Evolutionary conservation across 2,329 filamentous ascomycete species (phyloP).

Genomic region (Exutisphaerella laricina): DNA sequence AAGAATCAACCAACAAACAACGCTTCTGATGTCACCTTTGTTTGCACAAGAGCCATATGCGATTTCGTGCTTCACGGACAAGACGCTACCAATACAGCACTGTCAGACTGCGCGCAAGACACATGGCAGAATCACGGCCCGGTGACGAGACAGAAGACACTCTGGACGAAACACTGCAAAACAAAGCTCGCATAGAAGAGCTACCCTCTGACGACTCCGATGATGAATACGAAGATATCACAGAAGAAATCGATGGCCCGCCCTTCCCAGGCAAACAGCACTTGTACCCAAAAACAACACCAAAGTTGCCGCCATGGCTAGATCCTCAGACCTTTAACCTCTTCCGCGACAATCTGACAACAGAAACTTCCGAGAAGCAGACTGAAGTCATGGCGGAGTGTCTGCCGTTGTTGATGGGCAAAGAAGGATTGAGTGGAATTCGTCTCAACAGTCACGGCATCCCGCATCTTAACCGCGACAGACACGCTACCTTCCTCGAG

Average conservation of each 20-base stretch:
- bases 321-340: constrained; percentile 22
- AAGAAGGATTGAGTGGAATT: constrained; percentile 40
- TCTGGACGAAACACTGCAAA: constrained; percentile 27
- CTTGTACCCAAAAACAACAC: constrained; percentile 8
- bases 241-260: constrained; percentile 18
- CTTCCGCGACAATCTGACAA: constrained; percentile 24
- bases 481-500: constrained; percentile 58
- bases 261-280: constrained; percentile 27
- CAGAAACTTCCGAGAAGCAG: constrained; percentile 23
- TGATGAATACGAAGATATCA: constrained; percentile 21
- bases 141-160: constrained; percentile 23
- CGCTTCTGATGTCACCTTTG: constrained; percentile 14
- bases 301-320: constrained; percentile 25
- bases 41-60: constrained; percentile 10
- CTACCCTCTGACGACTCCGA: constrained; percentile 27
- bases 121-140: constrained; percentile 6
- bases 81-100: background rate
- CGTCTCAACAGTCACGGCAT: constrained; percentile 63
- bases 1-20: constrained; percentile 12
- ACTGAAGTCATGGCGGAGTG: constrained; percentile 23
- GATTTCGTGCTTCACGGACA: constrained; percentile 7
- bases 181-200: constrained; percentile 30
- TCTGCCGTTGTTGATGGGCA: constrained; percentile 25
- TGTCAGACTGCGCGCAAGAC: background rate
- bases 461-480: constrained; percentile 62